Percentiles rank a stretch among this genome's conserved stretches.
Evolutionary conservation across 495 filamentous ascomycete species (phyloP).

Genomic region (Trichoderma reesei): DNA sequence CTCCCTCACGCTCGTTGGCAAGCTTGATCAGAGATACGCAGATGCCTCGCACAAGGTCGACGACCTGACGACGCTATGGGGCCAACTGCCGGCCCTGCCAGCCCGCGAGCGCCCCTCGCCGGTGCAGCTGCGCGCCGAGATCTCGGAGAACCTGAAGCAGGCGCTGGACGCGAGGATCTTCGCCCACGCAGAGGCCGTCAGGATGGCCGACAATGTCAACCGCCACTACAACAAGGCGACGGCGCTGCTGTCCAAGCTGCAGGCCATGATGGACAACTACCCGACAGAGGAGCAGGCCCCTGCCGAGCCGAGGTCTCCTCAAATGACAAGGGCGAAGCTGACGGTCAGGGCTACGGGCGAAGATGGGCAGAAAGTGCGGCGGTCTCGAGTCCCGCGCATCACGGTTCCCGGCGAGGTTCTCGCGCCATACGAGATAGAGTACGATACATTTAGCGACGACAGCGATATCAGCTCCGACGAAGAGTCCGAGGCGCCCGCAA

Average conservation of each 20-base stretch:
- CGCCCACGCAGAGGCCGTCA: slow-evolving; percentile 70
- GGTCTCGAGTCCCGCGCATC: slow-evolving; percentile 35
- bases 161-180: slow-evolving; percentile 68
- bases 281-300: slow-evolving; percentile 37
- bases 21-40: slow-evolving; percentile 65
- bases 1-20: slow-evolving; percentile 77
- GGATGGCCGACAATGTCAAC: slow-evolving; percentile 66
- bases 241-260: slow-evolving; percentile 72
- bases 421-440: slow-evolving; percentile 46
- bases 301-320: slow-evolving; percentile 40
- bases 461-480: slow-evolving; percentile 36
- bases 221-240: slow-evolving; percentile 68
- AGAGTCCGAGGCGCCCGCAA: slow-evolving; percentile 16
- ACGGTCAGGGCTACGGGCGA: slow-evolving; percentile 53
- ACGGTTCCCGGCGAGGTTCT: slow-evolving; percentile 50
- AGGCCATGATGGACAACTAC: slow-evolving; percentile 54
- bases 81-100: slow-evolving; percentile 53
- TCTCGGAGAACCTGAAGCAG: slow-evolving; percentile 64
- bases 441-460: slow-evolving; percentile 37
- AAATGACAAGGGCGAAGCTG: slow-evolving; percentile 52
- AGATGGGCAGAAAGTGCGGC: slow-evolving; percentile 29
- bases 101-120: slow-evolving; percentile 33
- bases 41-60: slow-evolving; percentile 58
- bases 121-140: slow-evolving; percentile 56
- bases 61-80: slow-evolving; percentile 63